A percentile compares a stretch with the other conserved stretches of the same genome.
Evolutionary conservation across 805 yeast genomes (phyloP).

Genomic region (Sugiyamaella floridensis): DNA sequence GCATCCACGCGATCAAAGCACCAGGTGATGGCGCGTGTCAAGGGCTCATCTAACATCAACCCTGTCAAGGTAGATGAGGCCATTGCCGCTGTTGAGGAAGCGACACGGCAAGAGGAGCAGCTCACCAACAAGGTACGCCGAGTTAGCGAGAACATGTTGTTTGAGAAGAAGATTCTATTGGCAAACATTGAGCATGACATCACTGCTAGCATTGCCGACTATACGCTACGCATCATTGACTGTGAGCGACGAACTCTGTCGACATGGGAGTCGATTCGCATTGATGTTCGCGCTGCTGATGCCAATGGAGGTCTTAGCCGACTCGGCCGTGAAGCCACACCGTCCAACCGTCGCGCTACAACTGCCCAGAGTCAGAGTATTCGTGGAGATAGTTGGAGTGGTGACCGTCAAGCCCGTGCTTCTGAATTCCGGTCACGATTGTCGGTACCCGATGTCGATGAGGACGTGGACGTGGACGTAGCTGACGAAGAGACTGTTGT

Average conservation of each 20-base stretch:
- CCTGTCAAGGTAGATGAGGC: constrained; percentile 91
- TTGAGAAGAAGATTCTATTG: constrained; percentile 59
- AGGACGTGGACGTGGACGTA: constrained; percentile 20
- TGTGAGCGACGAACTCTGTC: constrained; percentile 76
- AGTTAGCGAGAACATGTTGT: constrained; percentile 76
- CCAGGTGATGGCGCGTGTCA: constrained; percentile 56
- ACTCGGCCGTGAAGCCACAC: constrained; percentile 64
- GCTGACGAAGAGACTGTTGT: constrained; percentile 37
- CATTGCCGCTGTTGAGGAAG: constrained; percentile 66
- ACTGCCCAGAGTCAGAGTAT: constrained; percentile 40
- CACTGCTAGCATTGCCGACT: constrained; percentile 47
- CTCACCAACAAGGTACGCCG: constrained; percentile 71
- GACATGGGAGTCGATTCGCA: constrained; percentile 62
- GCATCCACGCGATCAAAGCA: constrained; percentile 63
- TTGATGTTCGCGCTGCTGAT: constrained; percentile 69
- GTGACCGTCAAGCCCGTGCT: constrained; percentile 36
- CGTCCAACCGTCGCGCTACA: constrained; percentile 26
- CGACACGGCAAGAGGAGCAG: constrained; percentile 68
- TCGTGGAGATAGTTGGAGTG: constrained; percentile 54
- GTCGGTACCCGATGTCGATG: constrained; percentile 5
- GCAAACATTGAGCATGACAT: constrained; percentile 52
- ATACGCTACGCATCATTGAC: constrained; percentile 67
- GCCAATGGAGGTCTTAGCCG: constrained; percentile 74
- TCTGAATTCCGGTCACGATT: constrained; percentile 3
- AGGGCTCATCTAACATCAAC: constrained; percentile 68